Percentiles rank a stretch among this genome's conserved stretches.
Conservation (phyloP, 495 filamentous ascomycete species). For the Xylaria longipes region DNA sequence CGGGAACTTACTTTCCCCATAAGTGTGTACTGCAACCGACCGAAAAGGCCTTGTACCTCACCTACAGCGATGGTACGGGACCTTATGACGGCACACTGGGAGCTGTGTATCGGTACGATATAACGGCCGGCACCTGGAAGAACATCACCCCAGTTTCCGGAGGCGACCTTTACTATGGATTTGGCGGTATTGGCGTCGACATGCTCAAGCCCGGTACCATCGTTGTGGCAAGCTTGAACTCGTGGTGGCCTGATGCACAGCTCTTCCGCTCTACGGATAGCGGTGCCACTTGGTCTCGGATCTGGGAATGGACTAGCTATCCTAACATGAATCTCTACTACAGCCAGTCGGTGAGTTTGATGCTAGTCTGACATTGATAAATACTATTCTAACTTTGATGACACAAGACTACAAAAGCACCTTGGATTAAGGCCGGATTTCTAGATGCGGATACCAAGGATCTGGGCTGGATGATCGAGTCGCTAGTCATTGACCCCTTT, state of each 20-base stretch:
- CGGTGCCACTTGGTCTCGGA: conserved; percentile 57
- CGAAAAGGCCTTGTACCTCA: conserved; percentile 63
- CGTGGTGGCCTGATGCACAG: conserved; percentile 65
- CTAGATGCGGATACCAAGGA: conserved; percentile 54
- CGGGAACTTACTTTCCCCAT: conserved; percentile 59
- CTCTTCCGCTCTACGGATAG: conserved; percentile 61
- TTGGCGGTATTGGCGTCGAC: conserved; percentile 63
- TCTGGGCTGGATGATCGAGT: conserved; percentile 70
- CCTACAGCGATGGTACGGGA: conserved; percentile 61
- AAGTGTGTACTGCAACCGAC: conserved; percentile 59
- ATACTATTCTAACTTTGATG: conserved; percentile 34
- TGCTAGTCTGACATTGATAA: background rate
- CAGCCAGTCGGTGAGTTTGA: conserved; percentile 45
- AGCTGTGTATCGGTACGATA: conserved; percentile 59
- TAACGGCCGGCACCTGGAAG: conserved; percentile 55
- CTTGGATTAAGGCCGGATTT: conserved; percentile 57
- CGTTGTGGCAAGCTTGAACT: conserved; percentile 62
- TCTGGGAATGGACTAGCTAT: conserved; percentile 60
- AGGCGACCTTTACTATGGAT: conserved; percentile 55
- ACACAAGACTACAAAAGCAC: conserved; percentile 48
- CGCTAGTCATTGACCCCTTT: conserved; percentile 63
- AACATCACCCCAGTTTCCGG: conserved; percentile 60
- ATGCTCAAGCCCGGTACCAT: conserved; percentile 60
- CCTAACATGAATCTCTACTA: conserved; percentile 56
- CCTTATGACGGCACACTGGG: conserved; percentile 62